phyloP scores from a whole-genome alignment of 805 yeast species.

The Vanderwaltozyma verrucispora region DNA sequence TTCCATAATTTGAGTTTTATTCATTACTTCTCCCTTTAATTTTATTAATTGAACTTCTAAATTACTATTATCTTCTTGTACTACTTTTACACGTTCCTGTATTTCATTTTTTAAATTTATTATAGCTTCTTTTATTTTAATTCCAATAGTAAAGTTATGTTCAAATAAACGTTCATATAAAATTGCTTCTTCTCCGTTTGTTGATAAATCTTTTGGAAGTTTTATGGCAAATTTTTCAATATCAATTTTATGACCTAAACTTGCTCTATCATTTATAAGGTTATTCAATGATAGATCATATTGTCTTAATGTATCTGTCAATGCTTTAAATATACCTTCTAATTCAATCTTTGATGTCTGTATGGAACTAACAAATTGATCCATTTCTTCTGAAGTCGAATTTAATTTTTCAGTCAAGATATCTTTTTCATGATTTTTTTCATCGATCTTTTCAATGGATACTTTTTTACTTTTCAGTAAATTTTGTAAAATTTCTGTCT shows the following conservation, averaged over 20 bases:
- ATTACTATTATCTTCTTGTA: constrained; percentile 12
- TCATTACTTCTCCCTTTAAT: constrained; percentile 42
- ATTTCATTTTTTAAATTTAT: constrained; percentile 29
- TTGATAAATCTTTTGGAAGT: constrained; percentile 9
- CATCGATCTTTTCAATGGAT: constrained; percentile 53
- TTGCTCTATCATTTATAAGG: constrained; percentile 14
- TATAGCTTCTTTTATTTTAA: constrained; percentile 25
- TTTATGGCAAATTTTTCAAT: constrained; percentile 32
- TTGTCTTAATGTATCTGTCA: constrained; percentile 42
- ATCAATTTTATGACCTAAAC: constrained; percentile 16
- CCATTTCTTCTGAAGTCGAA: constrained; percentile 32
- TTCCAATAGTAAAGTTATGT: constrained; percentile 6
- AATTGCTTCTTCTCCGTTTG: constrained; percentile 7
- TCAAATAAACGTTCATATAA: constrained; percentile 8
- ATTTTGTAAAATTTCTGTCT: constrained; percentile 33
- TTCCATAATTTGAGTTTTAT: constrained; percentile 48
- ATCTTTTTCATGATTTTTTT: constrained; percentile 52
- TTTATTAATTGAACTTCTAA: constrained; percentile 51
- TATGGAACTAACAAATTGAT: constrained; percentile 36
- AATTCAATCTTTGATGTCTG: constrained; percentile 42
- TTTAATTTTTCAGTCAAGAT: constrained; percentile 46
- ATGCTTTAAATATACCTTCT: constrained; percentile 37
- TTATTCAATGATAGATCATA: constrained; percentile 47
- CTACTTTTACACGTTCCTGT: constrained; percentile 17
- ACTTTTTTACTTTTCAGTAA: constrained; percentile 46